phyloP scores from a whole-genome alignment of 768 basidiomycete genomes.

The Pleurotus platypus region DNA sequence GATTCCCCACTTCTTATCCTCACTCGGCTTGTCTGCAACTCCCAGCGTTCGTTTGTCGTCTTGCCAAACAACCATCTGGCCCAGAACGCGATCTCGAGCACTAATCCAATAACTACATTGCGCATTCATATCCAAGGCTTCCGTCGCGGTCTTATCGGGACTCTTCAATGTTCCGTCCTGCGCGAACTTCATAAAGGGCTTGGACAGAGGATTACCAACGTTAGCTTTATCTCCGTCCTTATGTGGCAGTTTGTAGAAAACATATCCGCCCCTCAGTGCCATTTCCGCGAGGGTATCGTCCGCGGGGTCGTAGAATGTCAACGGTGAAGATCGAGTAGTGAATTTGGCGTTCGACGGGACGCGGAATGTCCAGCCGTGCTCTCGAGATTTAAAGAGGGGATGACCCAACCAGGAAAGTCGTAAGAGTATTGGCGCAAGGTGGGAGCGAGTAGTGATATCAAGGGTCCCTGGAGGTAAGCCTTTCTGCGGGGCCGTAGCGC shows the following conservation, averaged over 20 bases:
- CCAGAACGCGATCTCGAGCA: slow-evolving; percentile 84
- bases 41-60: slow-evolving; percentile 48
- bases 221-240: slow-evolving; percentile 93
- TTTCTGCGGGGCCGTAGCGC: slow-evolving; percentile 73
- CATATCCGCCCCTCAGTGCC: slow-evolving; percentile 41
- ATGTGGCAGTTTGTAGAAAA: slow-evolving; percentile 93
- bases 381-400: slow-evolving; percentile 81
- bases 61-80: slow-evolving; percentile 93
- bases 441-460: slow-evolving; percentile 82
- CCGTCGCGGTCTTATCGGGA: slow-evolving; percentile 74
- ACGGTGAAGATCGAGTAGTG: slow-evolving; percentile 21
- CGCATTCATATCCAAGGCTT: slow-evolving; percentile 88
- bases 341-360: slow-evolving; percentile 51
- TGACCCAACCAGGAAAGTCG: slow-evolving; percentile 84
- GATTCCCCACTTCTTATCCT: slow-evolving; percentile 69
- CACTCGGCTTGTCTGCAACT: slow-evolving; percentile 25
- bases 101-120: slow-evolving; percentile 98
- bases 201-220: slow-evolving; percentile 89
- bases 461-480: slow-evolving; percentile 64
- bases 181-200: slow-evolving; percentile 85
- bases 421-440: slow-evolving; percentile 80
- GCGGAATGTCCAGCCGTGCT: slow-evolving; percentile 91
- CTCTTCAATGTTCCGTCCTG: slow-evolving; percentile 86
- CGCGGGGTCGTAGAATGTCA: slow-evolving; percentile 53
- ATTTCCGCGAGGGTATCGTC: slow-evolving; percentile 58